phyloP scores from a whole-genome alignment of 148 eudicot genomes.

The Silene conica region DNA sequence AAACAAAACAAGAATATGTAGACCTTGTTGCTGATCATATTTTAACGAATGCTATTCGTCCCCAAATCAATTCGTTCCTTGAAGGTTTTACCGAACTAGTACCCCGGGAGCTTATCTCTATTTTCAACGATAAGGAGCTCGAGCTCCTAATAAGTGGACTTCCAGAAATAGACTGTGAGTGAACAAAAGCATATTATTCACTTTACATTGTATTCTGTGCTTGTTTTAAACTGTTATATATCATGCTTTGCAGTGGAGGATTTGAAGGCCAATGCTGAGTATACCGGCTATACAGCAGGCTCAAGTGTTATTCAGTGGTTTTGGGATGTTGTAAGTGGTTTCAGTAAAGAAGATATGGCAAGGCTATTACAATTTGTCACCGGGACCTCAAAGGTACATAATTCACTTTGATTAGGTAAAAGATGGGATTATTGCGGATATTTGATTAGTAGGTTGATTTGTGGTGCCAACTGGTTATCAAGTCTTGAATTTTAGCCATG shows the following conservation, averaged over 20 bases:
- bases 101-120: slow-evolving; percentile 80
- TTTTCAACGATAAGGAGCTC: slow-evolving; percentile 94
- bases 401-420: not conserved
- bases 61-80: slow-evolving; percentile 91
- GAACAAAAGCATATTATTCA: slow-evolving; percentile 8
- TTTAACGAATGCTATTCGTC: slow-evolving; percentile 95
- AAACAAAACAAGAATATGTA: slow-evolving; percentile 95
- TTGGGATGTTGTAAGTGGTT: slow-evolving; percentile 89
- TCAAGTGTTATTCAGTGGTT: slow-evolving; percentile 90
- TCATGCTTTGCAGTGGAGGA: slow-evolving; percentile 69
- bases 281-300: slow-evolving; percentile 77
- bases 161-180: slow-evolving; percentile 96
- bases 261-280: slow-evolving; percentile 90
- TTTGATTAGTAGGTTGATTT: not conserved
- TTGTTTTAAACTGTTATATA: slow-evolving; percentile 11
- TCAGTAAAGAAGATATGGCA: slow-evolving; percentile 96
- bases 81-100: slow-evolving; percentile 91
- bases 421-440: not conserved
- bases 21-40: slow-evolving; percentile 98
- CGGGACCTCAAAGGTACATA: slow-evolving; percentile 91
- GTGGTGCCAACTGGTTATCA: not conserved
- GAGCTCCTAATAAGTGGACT: slow-evolving; percentile 98
- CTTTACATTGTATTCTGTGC: not conserved
- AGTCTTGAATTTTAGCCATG: not conserved
- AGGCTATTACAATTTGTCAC: slow-evolving; percentile 91